A percentile compares a stretch with the other conserved stretches of the same genome.
Conservation (phyloP, 1,284 basidiomycete genomes). For the Sphaerobolus stellatus region DNA sequence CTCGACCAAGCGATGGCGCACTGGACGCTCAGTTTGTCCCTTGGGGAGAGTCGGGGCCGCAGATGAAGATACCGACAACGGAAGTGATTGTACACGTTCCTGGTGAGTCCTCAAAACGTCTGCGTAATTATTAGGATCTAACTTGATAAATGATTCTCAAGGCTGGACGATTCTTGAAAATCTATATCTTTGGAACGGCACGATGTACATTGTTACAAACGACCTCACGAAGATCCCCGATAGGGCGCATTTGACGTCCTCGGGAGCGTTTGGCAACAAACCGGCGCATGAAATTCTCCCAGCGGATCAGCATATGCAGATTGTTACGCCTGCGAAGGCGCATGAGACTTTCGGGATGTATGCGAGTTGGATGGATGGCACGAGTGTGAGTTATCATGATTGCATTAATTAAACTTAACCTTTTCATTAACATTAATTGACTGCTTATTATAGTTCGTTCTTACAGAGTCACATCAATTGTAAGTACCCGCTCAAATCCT, state of each 20-base stretch:
- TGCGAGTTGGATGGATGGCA: conserved; percentile 63
- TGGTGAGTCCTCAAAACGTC: not conserved
- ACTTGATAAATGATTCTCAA: conserved; percentile 38
- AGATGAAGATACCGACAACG: conserved; percentile 6
- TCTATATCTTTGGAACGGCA: conserved; percentile 78
- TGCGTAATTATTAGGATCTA: not conserved
- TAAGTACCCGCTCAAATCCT: conserved; percentile 32
- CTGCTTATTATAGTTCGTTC: conserved; percentile 58
- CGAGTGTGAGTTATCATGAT: conserved; percentile 50
- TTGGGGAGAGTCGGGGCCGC: too few species aligned
- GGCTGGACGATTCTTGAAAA: conserved; percentile 83
- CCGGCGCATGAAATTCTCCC: conserved; percentile 53
- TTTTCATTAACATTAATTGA: too few species aligned
- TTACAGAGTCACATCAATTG: conserved; percentile 86
- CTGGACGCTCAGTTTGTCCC: too few species aligned
- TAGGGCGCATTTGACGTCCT: conserved; percentile 53
- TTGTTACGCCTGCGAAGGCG: conserved; percentile 71
- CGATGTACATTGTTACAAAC: conserved; percentile 67
- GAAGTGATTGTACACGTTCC: conserved; percentile 6
- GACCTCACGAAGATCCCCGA: conserved; percentile 54
- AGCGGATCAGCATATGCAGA: conserved; percentile 72
- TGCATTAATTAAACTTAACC: not conserved
- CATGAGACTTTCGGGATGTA: conserved; percentile 63
- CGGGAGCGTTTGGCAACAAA: conserved; percentile 45
- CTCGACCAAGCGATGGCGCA: too few species aligned